These are phyloP conservation scores for Rhizopogon salebrosus DNA, from an alignment of 768 basidiomycete species.

Conservation along the genomic window DNA sequence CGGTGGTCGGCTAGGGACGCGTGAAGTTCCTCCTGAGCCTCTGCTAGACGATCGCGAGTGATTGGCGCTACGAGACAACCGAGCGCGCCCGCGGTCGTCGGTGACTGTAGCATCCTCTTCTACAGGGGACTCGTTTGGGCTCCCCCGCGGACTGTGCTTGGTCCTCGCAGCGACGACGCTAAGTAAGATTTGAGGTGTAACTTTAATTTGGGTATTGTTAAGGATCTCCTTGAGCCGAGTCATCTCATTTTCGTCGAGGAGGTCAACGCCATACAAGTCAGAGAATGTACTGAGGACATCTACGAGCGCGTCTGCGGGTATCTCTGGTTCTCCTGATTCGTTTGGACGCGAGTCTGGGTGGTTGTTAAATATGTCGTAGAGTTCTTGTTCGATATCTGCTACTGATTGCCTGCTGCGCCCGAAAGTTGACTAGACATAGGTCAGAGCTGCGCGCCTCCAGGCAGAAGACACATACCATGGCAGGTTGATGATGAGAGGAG, in stretches of 20 bases:
- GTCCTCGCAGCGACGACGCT: slow-evolving; percentile 61
- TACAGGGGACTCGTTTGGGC: slow-evolving; percentile 29
- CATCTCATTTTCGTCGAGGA: slow-evolving; percentile 63
- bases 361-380: slow-evolving; percentile 59
- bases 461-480: neutral
- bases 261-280: slow-evolving; percentile 52
- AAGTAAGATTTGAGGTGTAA: slow-evolving; percentile 63
- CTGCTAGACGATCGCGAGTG: slow-evolving; percentile 55
- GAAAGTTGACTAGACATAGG: slow-evolving; percentile 24
- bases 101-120: slow-evolving; percentile 31
- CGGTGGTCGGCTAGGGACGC: slow-evolving; percentile 43
- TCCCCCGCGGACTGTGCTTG: slow-evolving; percentile 30
- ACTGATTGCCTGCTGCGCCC: slow-evolving; percentile 70
- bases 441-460: neutral
- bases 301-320: slow-evolving; percentile 67
- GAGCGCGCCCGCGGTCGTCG: slow-evolving; percentile 35
- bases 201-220: slow-evolving; percentile 57
- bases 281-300: slow-evolving; percentile 66
- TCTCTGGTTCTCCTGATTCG: slow-evolving; percentile 54
- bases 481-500: neutral
- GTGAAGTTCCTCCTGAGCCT: slow-evolving; percentile 43
- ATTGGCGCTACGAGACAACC: slow-evolving; percentile 16
- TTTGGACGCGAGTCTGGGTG: slow-evolving; percentile 59
- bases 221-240: slow-evolving; percentile 54
- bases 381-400: slow-evolving; percentile 63